Conservation (phyloP, 2,329 filamentous ascomycete species). For the Seiridium unicorne region DNA sequence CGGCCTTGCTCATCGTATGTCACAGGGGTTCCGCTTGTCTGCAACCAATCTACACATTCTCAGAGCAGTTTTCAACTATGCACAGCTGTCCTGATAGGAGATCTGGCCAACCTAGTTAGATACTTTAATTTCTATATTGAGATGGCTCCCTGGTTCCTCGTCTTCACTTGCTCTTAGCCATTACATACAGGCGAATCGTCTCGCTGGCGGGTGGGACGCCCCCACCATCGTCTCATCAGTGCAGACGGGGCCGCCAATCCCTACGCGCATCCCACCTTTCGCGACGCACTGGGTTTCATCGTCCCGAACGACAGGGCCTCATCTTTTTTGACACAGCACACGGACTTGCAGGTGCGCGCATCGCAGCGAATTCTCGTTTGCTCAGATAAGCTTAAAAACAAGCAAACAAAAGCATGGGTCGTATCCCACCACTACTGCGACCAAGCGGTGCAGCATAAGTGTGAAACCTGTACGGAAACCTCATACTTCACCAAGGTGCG, state of each 20-base stretch:
- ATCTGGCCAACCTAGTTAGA: too few relatives aligned
- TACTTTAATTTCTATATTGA: too few relatives aligned
- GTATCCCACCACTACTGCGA: conserved; percentile 3
- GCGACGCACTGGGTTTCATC: conserved; percentile 21
- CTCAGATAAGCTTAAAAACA: background rate
- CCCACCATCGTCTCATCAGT: conserved; percentile 10
- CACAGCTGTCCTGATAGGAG: too few relatives aligned
- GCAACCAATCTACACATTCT: too few relatives aligned
- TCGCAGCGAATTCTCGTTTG: background rate
- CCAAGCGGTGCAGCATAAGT: conserved; percentile 11
- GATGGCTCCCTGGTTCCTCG: too few relatives aligned
- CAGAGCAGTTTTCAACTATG: too few relatives aligned
- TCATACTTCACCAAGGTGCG: conserved; percentile 18
- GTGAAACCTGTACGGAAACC: conserved; percentile 22
- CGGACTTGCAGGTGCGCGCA: background rate
- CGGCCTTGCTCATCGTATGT: too few relatives aligned
- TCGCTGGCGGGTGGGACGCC: too few relatives aligned
- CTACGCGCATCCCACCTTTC: conserved; percentile 6
- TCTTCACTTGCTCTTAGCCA: too few relatives aligned
- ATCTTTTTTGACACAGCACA: background rate
- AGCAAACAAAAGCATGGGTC: background rate
- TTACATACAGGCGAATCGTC: too few relatives aligned
- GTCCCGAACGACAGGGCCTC: conserved; percentile 1
- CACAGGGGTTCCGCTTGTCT: too few relatives aligned
- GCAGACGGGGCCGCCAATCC: conserved; percentile 13